Conservation (phyloP, 768 basidiomycete genomes). For the Chlorophyllum brunneum region DNA sequence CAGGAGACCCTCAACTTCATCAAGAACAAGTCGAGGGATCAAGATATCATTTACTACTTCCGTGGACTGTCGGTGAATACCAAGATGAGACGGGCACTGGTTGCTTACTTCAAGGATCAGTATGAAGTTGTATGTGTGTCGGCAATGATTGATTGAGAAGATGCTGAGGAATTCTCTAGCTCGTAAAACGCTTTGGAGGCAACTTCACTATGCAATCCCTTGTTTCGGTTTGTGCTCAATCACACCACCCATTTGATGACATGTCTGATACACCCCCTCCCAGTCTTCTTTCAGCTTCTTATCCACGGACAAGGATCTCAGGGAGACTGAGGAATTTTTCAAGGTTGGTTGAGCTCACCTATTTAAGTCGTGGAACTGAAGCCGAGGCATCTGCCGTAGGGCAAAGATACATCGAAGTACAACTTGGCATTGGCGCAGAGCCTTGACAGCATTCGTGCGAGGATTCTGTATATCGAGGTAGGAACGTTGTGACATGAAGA, state of each 20-base stretch:
- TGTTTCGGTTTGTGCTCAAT: conserved; percentile 40
- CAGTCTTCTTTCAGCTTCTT: conserved; percentile 41
- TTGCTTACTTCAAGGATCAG: conserved; percentile 64
- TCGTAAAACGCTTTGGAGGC: conserved; percentile 67
- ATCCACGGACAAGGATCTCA: conserved; percentile 64
- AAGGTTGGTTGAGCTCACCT: conserved; percentile 39
- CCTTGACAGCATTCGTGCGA: conserved; percentile 63
- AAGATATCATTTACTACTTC: conserved; percentile 67
- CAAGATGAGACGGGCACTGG: conserved; percentile 47
- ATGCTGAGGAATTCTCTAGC: conserved; percentile 27
- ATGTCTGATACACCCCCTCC: neutral
- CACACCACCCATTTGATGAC: neutral
- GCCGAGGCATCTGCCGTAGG: conserved; percentile 30
- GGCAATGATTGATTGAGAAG: neutral
- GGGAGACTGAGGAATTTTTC: conserved; percentile 68
- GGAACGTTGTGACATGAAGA: conserved; percentile 7
- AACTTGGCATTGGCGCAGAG: conserved; percentile 60
- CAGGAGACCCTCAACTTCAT: conserved; percentile 63
- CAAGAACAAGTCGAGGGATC: conserved; percentile 45
- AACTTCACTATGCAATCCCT: conserved; percentile 56
- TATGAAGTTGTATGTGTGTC: conserved; percentile 52
- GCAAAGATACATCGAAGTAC: conserved; percentile 69
- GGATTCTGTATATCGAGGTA: conserved; percentile 61
- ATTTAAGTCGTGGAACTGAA: conserved; percentile 17
- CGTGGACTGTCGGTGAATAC: conserved; percentile 53